Conservation (phyloP, 2,329 filamentous ascomycete species). For the Alternaria rosae region DNA sequence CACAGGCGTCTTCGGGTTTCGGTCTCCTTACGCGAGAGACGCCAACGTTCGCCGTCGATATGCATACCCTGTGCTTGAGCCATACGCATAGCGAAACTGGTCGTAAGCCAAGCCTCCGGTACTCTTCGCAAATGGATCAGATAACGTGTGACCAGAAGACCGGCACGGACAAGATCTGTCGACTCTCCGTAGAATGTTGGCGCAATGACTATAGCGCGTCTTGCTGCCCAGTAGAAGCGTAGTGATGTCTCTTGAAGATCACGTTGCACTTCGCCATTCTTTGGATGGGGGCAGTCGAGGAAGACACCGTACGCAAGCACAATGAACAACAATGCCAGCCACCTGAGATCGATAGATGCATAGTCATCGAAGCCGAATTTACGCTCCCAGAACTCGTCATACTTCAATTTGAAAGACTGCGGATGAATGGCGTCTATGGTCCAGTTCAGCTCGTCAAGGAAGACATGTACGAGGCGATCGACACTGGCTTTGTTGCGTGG, state of each 20-base stretch:
- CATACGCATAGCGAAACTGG: conserved; percentile 55
- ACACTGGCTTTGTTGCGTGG: conserved; percentile 50
- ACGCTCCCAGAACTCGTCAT: conserved; percentile 51
- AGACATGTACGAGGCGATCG: conserved; percentile 46
- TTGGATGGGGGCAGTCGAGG: conserved; percentile 44
- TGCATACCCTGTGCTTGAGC: conserved; percentile 56
- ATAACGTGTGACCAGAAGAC: conserved; percentile 52
- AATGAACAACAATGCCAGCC: conserved; percentile 54
- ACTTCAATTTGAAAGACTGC: conserved; percentile 45
- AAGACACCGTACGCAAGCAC: conserved; percentile 52
- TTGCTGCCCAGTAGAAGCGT: conserved; percentile 53
- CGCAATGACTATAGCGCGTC: conserved; percentile 52
- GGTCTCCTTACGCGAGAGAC: conserved; percentile 47
- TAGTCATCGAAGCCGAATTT: conserved; percentile 53
- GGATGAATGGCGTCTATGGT: conserved; percentile 50
- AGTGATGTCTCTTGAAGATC: conserved; percentile 51
- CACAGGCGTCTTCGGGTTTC: conserved; percentile 52
- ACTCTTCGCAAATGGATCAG: conserved; percentile 51
- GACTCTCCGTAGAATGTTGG: conserved; percentile 55
- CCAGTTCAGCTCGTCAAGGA: conserved; percentile 49
- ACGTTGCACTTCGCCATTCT: conserved; percentile 46
- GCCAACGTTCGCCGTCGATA: conserved; percentile 53
- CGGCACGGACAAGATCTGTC: conserved; percentile 52
- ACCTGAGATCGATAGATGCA: conserved; percentile 51
- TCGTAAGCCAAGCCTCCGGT: conserved; percentile 53